Evolutionary conservation across 176 grass and related monocot genomes (phyloP), one percentile per base, ranked within the genome.

Genomic region (Zea mays): DNA sequence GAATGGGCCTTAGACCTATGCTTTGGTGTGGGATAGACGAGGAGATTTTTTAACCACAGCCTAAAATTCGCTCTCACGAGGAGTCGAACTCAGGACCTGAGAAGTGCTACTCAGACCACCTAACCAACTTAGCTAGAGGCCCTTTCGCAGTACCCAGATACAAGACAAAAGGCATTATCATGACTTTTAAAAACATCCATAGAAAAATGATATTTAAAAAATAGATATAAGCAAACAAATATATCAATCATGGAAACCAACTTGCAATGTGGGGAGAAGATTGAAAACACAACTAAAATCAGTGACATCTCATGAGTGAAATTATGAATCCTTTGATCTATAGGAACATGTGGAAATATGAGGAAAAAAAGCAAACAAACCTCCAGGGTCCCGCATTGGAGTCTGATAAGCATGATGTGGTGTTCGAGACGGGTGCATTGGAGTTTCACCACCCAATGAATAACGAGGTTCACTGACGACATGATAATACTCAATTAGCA

Each of bases 351-450:
- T 78, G 46, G 5, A 84, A 66, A 78, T 57, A 20, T 11, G 4
- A 72, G 20, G 67, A 74, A 34, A 86, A 58, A 75, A 56, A 39
- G 45, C 27, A 75, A 92, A 62, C 69, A 78, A 74, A 99, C 90
- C 92, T 89, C 89, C 89, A 89, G 96, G 96, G 7, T 99, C 96
- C 12, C 92, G 83, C 92, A 99, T 93, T 79, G 96, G 92, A 74
- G 96, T 99, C 81, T 99, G 96, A 62, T 87, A 90, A 62, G 96
- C 72, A 85, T 96, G 96, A 38, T 93, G 76, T 21, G 92, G 96
- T n/a, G 96, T 99, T 45, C 96, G 85, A 58, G 96, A 99, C 1
- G 88, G 96, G 74, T 99, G 96, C 87, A 99, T 93, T 7, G 96
- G 96, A 54, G 96, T 95, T 86, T 99, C 96, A 75, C 90, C 74